phyloP scores from a whole-genome alignment of 2,329 filamentous ascomycete species.

The Aspergillus unguis region DNA sequence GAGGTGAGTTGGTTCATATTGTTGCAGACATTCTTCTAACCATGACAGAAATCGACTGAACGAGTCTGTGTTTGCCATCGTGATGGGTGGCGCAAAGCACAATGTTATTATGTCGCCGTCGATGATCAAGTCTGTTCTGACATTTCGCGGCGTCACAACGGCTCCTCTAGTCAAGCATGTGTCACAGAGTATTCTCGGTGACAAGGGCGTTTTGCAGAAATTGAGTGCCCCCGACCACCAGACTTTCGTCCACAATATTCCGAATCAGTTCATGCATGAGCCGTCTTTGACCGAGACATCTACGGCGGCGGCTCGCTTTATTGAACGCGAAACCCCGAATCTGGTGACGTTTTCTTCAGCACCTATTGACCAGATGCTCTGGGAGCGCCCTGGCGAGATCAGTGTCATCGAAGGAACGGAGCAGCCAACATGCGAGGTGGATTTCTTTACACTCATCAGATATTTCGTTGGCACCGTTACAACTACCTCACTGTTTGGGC shows the following conservation, averaged over 20 bases:
- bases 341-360: constrained; percentile 59
- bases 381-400: constrained; percentile 56
- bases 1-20: constrained; percentile 28
- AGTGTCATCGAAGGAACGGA: constrained; percentile 40
- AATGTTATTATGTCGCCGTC: constrained; percentile 50
- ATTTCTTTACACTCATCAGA: constrained; percentile 52
- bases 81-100: constrained; percentile 49
- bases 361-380: constrained; percentile 59
- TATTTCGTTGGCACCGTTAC: constrained; percentile 54
- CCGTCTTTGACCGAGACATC: constrained; percentile 45
- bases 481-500: constrained; percentile 51
- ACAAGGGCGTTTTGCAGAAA: constrained; percentile 36
- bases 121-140: constrained; percentile 43
- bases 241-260: constrained; percentile 37
- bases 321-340: constrained; percentile 50
- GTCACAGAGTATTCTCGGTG: constrained; percentile 44
- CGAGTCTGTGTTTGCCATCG: constrained; percentile 48
- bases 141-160: constrained; percentile 27
- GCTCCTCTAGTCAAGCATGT: constrained; percentile 32
- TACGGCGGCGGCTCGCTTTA: constrained; percentile 33
- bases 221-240: constrained; percentile 34
- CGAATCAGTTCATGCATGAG: constrained; percentile 46
- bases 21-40: background rate
- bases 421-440: constrained; percentile 49
- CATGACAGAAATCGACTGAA: constrained; percentile 32